Evolutionary conservation across 108 stramenopile species (phyloP).

Genomic region (Skeletonema potamos): DNA sequence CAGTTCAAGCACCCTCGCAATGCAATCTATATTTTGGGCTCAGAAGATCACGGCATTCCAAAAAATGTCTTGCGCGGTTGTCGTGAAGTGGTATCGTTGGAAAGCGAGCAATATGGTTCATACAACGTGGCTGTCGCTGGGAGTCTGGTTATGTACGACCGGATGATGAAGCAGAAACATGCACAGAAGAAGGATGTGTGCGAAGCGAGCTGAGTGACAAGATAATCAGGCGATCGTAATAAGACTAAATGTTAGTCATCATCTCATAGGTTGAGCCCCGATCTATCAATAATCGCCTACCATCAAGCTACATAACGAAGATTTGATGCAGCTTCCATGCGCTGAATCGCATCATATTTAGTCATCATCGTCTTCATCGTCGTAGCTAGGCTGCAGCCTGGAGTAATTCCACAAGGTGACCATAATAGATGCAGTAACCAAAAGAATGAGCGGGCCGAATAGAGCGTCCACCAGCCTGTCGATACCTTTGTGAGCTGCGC

Average conservation of each 20-base stretch:
- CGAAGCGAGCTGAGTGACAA: too few species aligned
- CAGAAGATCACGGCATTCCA: slow-evolving; percentile 50
- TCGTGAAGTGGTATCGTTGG: slow-evolving; percentile 47
- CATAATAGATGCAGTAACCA: slow-evolving; percentile 19
- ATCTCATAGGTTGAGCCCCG: too few species aligned
- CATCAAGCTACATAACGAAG: too few species aligned
- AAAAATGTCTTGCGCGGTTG: slow-evolving; percentile 33
- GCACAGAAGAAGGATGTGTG: neutral
- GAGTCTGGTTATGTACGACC: slow-evolving; percentile 50
- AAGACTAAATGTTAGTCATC: too few species aligned
- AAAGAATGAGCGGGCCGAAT: slow-evolving; percentile 24
- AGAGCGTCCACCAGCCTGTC: slow-evolving; percentile 44
- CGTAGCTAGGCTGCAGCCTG: slow-evolving; percentile 29
- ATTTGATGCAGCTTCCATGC: too few species aligned
- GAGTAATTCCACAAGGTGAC: slow-evolving; percentile 9
- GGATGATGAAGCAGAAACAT: slow-evolving; percentile 35
- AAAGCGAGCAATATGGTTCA: slow-evolving; percentile 34
- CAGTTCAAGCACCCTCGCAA: slow-evolving; percentile 45
- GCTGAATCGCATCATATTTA: neutral
- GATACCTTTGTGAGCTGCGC: slow-evolving; percentile 40
- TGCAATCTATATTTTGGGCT: slow-evolving; percentile 47
- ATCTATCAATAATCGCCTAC: too few species aligned
- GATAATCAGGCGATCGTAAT: too few species aligned
- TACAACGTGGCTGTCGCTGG: slow-evolving; percentile 60
- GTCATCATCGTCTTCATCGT: slow-evolving; percentile 35